Base-by-base conservation (phyloP, 176 grass and related monocot species). In the Aechmea fasciata region DNA sequence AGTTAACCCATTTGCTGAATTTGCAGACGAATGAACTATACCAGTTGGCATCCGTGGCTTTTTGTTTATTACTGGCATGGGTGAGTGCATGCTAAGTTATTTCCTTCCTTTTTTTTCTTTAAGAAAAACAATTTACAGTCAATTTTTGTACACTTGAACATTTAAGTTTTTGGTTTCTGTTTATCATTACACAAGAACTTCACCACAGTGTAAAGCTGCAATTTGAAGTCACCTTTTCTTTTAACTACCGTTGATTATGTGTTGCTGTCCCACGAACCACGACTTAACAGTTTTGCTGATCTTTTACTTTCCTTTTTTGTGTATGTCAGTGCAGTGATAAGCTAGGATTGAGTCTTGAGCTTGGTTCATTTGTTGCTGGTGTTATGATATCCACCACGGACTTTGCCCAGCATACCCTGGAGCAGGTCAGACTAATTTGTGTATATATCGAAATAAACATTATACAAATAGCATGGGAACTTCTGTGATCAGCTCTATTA, bases 1-100 rank as follows among this genome's bases (percentile, higher is more conserved):
- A 17, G 52, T 75, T 41, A 64, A 78, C 51, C 0, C 73, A 55
- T 75, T 66, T 73, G 71, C 65, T 65, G 70, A 78, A 79, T 77
- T 48, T 90, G 75, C 84, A 99, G 95, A 99, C 95, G 72, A 94
- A 99, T 82, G 95, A 99, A 78, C 84, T 99, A 48, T 99, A 99
- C 77, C 95, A 99, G 70, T 85, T 99, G 78, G 90, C 90, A 65
- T 69, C 90, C 11, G 95, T 99, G 0, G 95, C 95, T 17, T 99
- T 99, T 76, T 99, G 95, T 84, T 79, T 97, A 52, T 59, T 97
- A 63, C 77, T 97, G 73, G 89, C 94, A 53, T 97, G 94, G 94
- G 94, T 97, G 85, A 90, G 79, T 69, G 65, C 13, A 62, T 66
- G 52, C 63, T 75, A 51, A 61, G 17, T 66, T 68, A 25, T 50